Evolutionary conservation across 352 stramenopile genomes (phyloP).

Genomic region (Plasmopara muralis): DNA sequence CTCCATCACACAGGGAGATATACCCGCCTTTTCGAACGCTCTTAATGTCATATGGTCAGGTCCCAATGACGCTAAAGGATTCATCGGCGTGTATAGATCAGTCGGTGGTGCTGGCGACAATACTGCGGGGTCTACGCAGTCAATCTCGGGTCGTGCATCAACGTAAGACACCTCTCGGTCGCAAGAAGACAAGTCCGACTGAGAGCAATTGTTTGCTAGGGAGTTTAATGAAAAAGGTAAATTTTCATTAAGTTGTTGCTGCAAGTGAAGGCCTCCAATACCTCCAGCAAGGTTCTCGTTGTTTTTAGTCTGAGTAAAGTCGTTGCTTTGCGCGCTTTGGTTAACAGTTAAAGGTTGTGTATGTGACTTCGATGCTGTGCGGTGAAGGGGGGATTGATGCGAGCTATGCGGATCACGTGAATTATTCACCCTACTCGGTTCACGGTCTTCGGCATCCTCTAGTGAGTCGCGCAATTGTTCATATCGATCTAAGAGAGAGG

Average conservation of each 20-base stretch:
- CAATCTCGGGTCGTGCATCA: constrained; percentile 1
- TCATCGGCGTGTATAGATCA: neutral
- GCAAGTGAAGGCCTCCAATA: constrained; percentile 4
- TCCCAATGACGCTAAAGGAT: neutral
- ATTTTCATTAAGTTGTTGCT: constrained; percentile 5
- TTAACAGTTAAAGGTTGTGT: constrained; percentile 13
- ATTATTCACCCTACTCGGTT: constrained; percentile 4
- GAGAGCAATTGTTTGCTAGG: neutral
- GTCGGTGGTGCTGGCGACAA: neutral
- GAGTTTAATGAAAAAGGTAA: constrained; percentile 1
- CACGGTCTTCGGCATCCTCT: constrained; percentile 16
- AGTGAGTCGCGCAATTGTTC: constrained; percentile 23
- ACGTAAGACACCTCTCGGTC: neutral
- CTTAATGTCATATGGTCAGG: constrained; percentile 9
- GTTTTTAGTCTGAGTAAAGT: constrained; percentile 4
- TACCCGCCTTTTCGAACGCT: constrained; percentile 17
- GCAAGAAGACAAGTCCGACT: neutral
- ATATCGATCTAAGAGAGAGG: constrained; percentile 17
- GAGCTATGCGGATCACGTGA: constrained; percentile 7
- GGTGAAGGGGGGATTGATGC: constrained; percentile 6
- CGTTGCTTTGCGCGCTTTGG: constrained; percentile 3
- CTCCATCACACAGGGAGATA: constrained; percentile 25
- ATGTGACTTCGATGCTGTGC: neutral
- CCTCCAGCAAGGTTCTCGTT: constrained; percentile 7
- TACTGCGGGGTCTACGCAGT: constrained; percentile 1